Percentiles rank a stretch among this genome's conserved stretches.
Evolutionary conservation across 192 early-diverging fungal species (phyloP).

Genomic region (Entomortierella beljakovae): DNA sequence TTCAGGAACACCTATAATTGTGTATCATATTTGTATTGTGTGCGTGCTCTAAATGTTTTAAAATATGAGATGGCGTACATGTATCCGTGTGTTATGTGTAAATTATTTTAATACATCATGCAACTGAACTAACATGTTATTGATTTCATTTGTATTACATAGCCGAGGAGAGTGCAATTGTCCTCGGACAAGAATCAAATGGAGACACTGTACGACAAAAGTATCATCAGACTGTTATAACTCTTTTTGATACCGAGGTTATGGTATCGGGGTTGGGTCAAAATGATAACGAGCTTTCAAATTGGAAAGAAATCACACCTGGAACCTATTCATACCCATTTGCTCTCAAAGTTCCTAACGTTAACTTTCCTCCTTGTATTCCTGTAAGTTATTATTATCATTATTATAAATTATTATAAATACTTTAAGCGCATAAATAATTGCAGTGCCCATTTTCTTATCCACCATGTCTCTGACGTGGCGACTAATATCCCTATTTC

Average conservation of each 20-base stretch:
- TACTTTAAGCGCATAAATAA: background rate
- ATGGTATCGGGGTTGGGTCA: constrained; percentile 35
- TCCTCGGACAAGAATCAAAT: constrained; percentile 49
- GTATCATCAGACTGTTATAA: constrained; percentile 46
- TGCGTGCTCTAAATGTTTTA: too few species aligned
- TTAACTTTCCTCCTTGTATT: constrained; percentile 51
- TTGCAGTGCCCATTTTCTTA: too few species aligned
- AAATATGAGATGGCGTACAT: too few species aligned
- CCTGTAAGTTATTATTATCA: constrained; percentile 30
- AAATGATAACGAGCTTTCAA: constrained; percentile 45
- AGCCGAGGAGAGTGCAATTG: constrained; percentile 51
- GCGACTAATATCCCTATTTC: too few species aligned
- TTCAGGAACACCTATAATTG: too few species aligned
- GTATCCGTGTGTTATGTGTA: too few species aligned
- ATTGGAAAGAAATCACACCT: constrained; percentile 37
- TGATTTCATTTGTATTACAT: too few species aligned
- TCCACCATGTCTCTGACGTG: too few species aligned
- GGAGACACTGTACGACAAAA: constrained; percentile 52
- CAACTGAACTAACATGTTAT: too few species aligned
- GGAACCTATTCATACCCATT: constrained; percentile 37
- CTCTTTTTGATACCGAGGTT: constrained; percentile 42
- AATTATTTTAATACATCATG: background rate
- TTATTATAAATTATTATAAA: background rate
- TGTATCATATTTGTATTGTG: too few species aligned
- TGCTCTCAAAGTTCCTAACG: constrained; percentile 51